Evolutionary conservation across 2,329 filamentous ascomycete genomes (phyloP), one percentile per base, ranked within the genome.

Genomic region (Xylariaceae sp.): DNA sequence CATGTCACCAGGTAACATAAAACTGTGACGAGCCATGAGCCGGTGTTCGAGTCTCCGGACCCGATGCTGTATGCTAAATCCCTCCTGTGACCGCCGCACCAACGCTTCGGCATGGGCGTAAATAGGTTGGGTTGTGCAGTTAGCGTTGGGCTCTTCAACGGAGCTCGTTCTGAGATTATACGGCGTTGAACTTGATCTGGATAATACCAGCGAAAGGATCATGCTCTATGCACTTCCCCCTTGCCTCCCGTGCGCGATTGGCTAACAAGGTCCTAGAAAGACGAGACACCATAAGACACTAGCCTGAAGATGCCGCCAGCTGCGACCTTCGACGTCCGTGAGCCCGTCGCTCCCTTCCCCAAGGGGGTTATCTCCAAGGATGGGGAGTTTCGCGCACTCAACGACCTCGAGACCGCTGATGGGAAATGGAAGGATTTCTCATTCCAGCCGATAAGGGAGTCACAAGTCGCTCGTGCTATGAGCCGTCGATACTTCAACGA

Each of bases 141-240:
- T 40, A 18, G 47, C 18, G 36, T 47, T n/a, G 45, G 54, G 59
- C 21, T 53, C 49, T 36, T 22, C 45, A 52, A 63, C 62, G 54
- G 65, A 65, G 61, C 63, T 65, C 63, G 67, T 65, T 68, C 83
- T 89, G 86, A 92, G 88, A 94, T 85, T 84, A 94, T 87, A 94
- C 89, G 88, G 89, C 86, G 78, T 79, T 76, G 54, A 90, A 92
- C 88, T 92, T 92, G 89, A 92, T 92, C 88, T 89, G 88, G 89
- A 92, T 92, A 92, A 94, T 94, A 89, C 89, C 88, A 91, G 91
- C 91, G 91, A 91, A 94, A 95, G 91, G 87, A 95, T 94, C 90
- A 95, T 95, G 89, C 89, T 81, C 81, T 80, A 61, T 37, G 76
- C 21, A 29, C 74, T 74, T 71, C 66, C 19, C 51, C 54, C 70